A percentile compares a stretch with the other conserved stretches of the same genome.
Conservation (phyloP, 2,329 filamentous ascomycete genomes). For the Phyllosticta citribraziliensis region DNA sequence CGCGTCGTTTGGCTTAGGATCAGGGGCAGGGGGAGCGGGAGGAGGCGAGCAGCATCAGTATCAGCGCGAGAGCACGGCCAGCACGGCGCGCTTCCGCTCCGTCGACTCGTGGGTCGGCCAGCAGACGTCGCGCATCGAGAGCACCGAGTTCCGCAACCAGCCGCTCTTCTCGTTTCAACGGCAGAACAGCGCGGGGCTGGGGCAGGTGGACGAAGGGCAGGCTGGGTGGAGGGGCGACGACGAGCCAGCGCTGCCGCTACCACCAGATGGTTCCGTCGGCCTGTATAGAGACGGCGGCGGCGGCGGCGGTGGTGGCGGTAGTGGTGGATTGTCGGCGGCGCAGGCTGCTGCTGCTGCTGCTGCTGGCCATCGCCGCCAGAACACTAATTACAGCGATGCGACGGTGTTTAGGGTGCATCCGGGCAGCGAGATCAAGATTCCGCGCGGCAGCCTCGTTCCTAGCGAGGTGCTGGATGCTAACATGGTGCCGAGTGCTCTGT, state of each 20-base stretch:
- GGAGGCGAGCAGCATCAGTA: no score
- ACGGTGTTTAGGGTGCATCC: constrained; percentile 31
- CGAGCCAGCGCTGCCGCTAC: no score
- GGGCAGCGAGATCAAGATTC: constrained; percentile 30
- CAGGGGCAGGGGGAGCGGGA: no score
- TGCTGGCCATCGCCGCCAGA: background rate
- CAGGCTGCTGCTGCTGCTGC: background rate
- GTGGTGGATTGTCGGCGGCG: background rate
- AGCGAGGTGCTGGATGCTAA: constrained; percentile 28
- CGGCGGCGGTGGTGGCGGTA: no score
- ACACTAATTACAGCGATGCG: constrained; percentile 14
- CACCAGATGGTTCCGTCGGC: background rate
- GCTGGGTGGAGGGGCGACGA: background rate
- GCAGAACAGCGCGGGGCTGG: background rate
- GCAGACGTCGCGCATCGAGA: constrained; percentile 28
- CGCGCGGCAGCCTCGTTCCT: constrained; percentile 26
- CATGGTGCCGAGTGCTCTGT: constrained; percentile 14
- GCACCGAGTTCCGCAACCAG: constrained; percentile 25
- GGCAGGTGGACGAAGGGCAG: constrained; percentile 2
- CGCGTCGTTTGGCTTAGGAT: background rate
- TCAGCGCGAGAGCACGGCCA: constrained; percentile 14
- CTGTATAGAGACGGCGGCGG: background rate
- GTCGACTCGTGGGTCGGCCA: constrained; percentile 33
- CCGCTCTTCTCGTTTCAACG: constrained; percentile 7
- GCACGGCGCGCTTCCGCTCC: constrained; percentile 30